A percentile compares a stretch with the other conserved stretches of the same genome.
Evolutionary conservation across 2,329 filamentous ascomycete species (phyloP).

Genomic region (Cladosporium sp.): DNA sequence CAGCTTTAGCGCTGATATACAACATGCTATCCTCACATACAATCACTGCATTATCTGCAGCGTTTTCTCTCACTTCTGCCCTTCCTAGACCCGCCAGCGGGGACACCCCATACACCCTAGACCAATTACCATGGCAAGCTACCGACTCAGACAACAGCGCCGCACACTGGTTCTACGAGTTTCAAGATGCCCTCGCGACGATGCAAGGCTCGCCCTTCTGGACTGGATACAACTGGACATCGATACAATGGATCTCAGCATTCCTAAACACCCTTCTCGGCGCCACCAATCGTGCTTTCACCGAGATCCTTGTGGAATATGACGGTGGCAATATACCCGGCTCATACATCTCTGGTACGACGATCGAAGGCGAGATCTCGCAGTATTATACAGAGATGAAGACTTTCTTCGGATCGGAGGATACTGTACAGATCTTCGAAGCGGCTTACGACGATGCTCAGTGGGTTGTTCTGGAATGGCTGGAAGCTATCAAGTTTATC

Average conservation of each 20-base stretch:
- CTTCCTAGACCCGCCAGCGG: neutral
- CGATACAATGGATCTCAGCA: constrained; percentile 29
- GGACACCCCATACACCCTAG: neutral
- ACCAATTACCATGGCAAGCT: neutral
- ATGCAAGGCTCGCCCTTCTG: constrained; percentile 28
- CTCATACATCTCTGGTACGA: constrained; percentile 13
- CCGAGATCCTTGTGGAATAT: constrained; percentile 15
- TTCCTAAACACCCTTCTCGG: constrained; percentile 25
- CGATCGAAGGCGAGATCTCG: constrained; percentile 22
- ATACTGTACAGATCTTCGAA: constrained; percentile 29
- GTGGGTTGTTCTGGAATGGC: constrained; percentile 34
- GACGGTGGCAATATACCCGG: constrained; percentile 13
- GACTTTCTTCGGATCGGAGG: constrained; percentile 26
- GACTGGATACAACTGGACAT: constrained; percentile 29
- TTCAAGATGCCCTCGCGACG: constrained; percentile 23
- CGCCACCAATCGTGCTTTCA: constrained; percentile 21
- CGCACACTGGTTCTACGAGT: constrained; percentile 24
- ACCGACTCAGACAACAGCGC: neutral
- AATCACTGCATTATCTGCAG: neutral
- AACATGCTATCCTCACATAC: constrained; percentile 5
- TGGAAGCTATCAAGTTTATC: constrained; percentile 31
- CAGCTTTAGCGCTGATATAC: neutral
- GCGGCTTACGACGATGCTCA: constrained; percentile 33
- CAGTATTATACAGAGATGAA: constrained; percentile 26
- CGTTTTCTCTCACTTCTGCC: neutral